A percentile compares a stretch with the other conserved stretches of the same genome.
Evolutionary conservation across 1,139 yeast species (phyloP).

Genomic region (Hansenula sp.): DNA sequence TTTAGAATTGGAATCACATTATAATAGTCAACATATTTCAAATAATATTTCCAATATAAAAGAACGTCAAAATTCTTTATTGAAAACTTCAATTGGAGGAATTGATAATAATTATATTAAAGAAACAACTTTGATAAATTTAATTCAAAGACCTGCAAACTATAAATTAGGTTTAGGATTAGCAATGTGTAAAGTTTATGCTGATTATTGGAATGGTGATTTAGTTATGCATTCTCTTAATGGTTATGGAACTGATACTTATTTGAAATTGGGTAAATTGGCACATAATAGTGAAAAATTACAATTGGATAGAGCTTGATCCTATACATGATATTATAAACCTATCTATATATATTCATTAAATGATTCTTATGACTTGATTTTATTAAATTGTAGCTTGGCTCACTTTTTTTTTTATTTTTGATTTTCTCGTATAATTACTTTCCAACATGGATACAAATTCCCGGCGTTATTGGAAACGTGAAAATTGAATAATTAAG

Average conservation of each 20-base stretch:
- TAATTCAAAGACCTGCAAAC: conserved; percentile 70
- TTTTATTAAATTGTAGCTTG: too few relatives aligned
- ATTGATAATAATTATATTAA: conserved; percentile 22
- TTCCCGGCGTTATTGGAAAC: too few relatives aligned
- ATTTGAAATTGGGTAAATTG: conserved; percentile 70
- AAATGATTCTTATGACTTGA: too few relatives aligned
- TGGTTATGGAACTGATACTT: conserved; percentile 91
- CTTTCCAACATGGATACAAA: too few relatives aligned
- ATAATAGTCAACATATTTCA: background rate
- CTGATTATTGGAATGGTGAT: conserved; percentile 95
- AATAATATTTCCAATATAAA: background rate
- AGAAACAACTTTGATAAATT: conserved; percentile 42
- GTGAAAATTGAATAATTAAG: too few relatives aligned
- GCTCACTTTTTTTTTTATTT: too few relatives aligned
- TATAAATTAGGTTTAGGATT: conserved; percentile 80
- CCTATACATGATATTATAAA: background rate
- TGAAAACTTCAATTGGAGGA: conserved; percentile 24
- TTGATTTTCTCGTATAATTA: too few relatives aligned
- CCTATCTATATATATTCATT: too few relatives aligned
- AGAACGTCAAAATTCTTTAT: conserved; percentile 9
- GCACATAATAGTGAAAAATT: conserved; percentile 63
- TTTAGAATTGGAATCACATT: conserved; percentile 18
- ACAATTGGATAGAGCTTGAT: conserved; percentile 70
- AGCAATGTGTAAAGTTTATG: conserved; percentile 88
- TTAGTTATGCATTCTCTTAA: conserved; percentile 77